Percentiles rank a stretch among this genome's conserved stretches.
phyloP scores from a whole-genome alignment of 2,329 filamentous ascomycete species.

The Botrytis aclada region DNA sequence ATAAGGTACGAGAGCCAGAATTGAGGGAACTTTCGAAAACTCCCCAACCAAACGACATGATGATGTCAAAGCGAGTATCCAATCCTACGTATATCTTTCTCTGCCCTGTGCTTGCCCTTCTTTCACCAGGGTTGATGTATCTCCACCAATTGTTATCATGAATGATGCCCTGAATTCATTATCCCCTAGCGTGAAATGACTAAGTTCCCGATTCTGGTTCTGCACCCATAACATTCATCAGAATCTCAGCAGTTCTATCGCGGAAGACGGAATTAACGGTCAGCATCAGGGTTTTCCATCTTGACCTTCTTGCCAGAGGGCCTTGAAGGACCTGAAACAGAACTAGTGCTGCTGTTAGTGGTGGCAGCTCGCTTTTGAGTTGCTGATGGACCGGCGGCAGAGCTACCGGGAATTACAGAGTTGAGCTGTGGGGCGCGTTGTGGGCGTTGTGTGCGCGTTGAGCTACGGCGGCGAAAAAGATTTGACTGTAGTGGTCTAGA shows the following conservation, averaged over 20 bases:
- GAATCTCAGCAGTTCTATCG: too few relatives aligned
- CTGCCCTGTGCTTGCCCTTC: neutral
- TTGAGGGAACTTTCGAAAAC: neutral
- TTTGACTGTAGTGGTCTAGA: neutral
- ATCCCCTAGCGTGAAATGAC: neutral
- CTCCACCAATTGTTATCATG: neutral
- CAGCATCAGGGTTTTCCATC: neutral
- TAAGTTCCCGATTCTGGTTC: accelerated
- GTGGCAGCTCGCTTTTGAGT: neutral
- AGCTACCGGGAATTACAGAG: neutral
- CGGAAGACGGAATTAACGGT: neutral
- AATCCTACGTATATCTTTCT: neutral
- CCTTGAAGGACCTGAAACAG: neutral
- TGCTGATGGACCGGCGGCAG: neutral
- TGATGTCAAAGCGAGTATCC: neutral
- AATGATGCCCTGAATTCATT: neutral
- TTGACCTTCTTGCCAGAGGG: neutral
- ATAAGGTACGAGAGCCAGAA: neutral
- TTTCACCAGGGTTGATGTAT: too few relatives aligned
- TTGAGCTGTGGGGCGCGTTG: neutral
- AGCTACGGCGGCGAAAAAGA: neutral
- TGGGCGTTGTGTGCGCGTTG: neutral
- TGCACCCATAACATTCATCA: neutral
- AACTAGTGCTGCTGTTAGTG: neutral
- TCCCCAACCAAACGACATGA: neutral